Evolutionary conservation across 2,329 filamentous ascomycete genomes (phyloP), one percentile per base, ranked within the genome.

Genomic region (Penicillium capsulatum): DNA sequence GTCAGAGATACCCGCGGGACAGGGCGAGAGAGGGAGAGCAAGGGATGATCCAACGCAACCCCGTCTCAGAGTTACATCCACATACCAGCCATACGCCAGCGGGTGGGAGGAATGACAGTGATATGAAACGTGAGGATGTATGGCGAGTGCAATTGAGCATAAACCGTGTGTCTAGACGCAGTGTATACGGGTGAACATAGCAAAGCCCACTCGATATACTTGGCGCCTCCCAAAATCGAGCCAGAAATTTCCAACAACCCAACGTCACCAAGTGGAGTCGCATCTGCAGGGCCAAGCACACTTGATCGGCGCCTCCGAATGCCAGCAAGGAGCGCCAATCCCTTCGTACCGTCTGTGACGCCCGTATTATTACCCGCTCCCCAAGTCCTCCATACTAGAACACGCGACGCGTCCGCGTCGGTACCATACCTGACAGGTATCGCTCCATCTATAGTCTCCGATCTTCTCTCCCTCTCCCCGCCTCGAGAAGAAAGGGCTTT

Each of bases 331-430:
- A 31, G 19, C 19, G 10, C 24, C 26, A 31, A 34, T 40, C 33
- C 38, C 33, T 40, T 40, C 17, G 17, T 40, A 31, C 19, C 19
- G 9, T 22, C 19, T 5, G 9, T 22, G 5, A 22, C 19, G 5
- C 5, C 19, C 9, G 19, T 22, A 22, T 22, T 22, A 22, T 22
- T 22, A 5, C 5, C 19, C 5, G 19, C 19, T 5, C 5, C 19
- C 19, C n/a, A n/a, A n/a, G n/a, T n/a, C 19, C 19, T 22, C 19
- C 9, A 22, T 22, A 5, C 19, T 9, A 22, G 19, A 9, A 22
- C 19, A 51, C 58, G 59, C 38, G 52, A 57, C 54, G 53, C 51
- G 55, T 40, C 32, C 39, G 45, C 44, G 43, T 40, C 7, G n/a
- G 46, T 48, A 61, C 59, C 46, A 58, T 31, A 20, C 29, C 20